These are phyloP conservation scores for Fusarium pseudocircinatum DNA, from an alignment of 2,329 filamentous ascomycete genomes.

Conservation along the genomic window DNA sequence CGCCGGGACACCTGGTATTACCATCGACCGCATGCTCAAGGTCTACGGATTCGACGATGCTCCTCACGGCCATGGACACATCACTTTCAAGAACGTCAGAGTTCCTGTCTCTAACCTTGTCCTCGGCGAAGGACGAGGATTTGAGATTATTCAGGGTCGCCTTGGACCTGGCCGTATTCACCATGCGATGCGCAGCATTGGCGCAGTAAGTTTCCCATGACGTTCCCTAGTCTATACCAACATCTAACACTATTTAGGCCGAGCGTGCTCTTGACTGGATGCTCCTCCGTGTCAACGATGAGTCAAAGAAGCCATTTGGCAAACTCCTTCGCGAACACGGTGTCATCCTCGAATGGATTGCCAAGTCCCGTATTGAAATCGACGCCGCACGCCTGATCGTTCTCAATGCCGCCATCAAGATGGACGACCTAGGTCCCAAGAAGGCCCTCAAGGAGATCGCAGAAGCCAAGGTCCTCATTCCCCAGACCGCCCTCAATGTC, in stretches of 20 bases:
- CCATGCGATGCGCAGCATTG: conserved; percentile 96
- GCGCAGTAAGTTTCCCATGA: conserved; percentile 65
- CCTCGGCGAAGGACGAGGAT: conserved; percentile 91
- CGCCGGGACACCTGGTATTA: conserved; percentile 82
- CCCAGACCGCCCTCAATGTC: conserved; percentile 81
- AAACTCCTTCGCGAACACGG: conserved; percentile 89
- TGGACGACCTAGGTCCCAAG: conserved; percentile 90
- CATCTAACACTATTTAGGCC: conserved; percentile 57
- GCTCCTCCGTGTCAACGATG: conserved; percentile 93
- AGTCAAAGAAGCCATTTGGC: conserved; percentile 89
- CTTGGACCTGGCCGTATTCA: conserved; percentile 96
- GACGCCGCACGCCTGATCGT: conserved; percentile 90
- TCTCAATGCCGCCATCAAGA: conserved; percentile 93
- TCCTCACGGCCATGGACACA: conserved; percentile 96
- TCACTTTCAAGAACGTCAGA: conserved; percentile 88
- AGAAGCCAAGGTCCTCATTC: conserved; percentile 92
- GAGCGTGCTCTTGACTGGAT: conserved; percentile 95
- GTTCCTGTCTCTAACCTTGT: conserved; percentile 87
- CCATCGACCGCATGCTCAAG: conserved; percentile 90
- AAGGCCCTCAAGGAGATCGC: conserved; percentile 92
- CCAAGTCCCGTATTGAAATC: conserved; percentile 91
- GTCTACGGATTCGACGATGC: conserved; percentile 98
- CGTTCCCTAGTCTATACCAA: too few relatives aligned
- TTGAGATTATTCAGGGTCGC: conserved; percentile 98
- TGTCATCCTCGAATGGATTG: conserved; percentile 94